Percentiles rank a stretch among this genome's conserved stretches.
These are phyloP conservation scores for Termitomyces sp. DNA, from an alignment of 768 basidiomycete species.

Conservation along the genomic window DNA sequence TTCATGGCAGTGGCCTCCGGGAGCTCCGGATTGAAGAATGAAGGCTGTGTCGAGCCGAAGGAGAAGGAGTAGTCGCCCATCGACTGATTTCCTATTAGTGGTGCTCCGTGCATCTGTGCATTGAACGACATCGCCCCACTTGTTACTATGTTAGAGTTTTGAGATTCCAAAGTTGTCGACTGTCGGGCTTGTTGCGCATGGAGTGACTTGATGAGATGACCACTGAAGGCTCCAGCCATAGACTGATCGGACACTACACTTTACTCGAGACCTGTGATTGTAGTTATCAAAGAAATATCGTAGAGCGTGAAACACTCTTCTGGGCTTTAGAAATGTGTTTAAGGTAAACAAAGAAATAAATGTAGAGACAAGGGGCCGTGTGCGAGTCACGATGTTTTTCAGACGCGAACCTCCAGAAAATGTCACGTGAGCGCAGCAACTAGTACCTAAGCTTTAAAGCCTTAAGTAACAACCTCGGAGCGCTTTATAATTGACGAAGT, in stretches of 20 bases:
- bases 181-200: conserved; percentile 22
- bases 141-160: conserved; percentile 32
- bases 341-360: background rate
- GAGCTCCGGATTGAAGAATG: conserved; percentile 30
- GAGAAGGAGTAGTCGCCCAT: conserved; percentile 22
- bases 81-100: conserved; percentile 14
- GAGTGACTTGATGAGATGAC: conserved; percentile 50
- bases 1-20: conserved; percentile 61
- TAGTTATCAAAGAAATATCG: background rate
- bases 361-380: background rate
- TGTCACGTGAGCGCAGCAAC: background rate
- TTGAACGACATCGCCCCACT: conserved; percentile 61
- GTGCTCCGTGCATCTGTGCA: conserved; percentile 51
- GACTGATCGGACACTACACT: background rate
- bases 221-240: conserved; percentile 60
- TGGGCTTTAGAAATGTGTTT: background rate
- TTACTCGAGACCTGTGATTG: background rate
- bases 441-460: no score
- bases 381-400: background rate
- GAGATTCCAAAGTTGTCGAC: conserved; percentile 12
- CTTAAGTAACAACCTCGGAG: background rate
- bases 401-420: background rate
- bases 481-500: no score
- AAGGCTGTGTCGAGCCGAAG: conserved; percentile 25
- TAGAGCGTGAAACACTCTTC: background rate